A percentile compares a stretch with the other conserved stretches of the same genome.
Evolutionary conservation across 164 flowering plant genomes (phyloP).

Genomic region (Vitis amurensis): DNA sequence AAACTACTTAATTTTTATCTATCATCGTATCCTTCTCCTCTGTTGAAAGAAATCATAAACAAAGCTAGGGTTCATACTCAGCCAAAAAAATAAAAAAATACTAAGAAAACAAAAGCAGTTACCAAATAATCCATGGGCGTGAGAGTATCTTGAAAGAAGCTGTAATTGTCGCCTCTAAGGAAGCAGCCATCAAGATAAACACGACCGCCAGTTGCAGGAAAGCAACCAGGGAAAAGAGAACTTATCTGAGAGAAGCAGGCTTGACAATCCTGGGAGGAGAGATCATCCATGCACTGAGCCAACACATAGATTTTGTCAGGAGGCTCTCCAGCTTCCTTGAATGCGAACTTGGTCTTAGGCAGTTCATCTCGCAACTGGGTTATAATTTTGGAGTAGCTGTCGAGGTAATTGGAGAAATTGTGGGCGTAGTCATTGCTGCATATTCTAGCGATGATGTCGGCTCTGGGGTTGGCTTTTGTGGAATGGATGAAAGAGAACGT

Average conservation of each 20-base stretch:
- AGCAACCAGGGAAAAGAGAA: conserved; percentile 24
- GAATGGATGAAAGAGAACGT: background rate
- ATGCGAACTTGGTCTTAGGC: conserved; percentile 4
- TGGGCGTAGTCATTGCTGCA: background rate
- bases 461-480: background rate
- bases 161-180: conserved; percentile 34
- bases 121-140: conserved; percentile 12
- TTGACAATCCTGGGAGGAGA: conserved; percentile 23
- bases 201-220: conserved; percentile 34
- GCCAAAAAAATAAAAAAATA: conserved; percentile 1
- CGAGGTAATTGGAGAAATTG: background rate
- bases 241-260: conserved; percentile 20
- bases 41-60: too few species aligned
- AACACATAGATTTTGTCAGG: conserved; percentile 15
- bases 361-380: conserved; percentile 1
- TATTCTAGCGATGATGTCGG: conserved; percentile 6
- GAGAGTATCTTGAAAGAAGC: conserved; percentile 20
- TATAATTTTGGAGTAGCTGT: background rate
- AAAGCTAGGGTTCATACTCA: too few species aligned
- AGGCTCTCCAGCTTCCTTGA: background rate
- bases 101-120: background rate
- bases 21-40: too few species aligned
- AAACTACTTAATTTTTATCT: too few species aligned
- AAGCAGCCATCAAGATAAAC: conserved; percentile 47
- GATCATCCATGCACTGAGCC: conserved; percentile 42